These are phyloP conservation scores for Brettanomyces bruxellensis DNA, from an alignment of 805 yeast genomes.

Conservation along the genomic window DNA sequence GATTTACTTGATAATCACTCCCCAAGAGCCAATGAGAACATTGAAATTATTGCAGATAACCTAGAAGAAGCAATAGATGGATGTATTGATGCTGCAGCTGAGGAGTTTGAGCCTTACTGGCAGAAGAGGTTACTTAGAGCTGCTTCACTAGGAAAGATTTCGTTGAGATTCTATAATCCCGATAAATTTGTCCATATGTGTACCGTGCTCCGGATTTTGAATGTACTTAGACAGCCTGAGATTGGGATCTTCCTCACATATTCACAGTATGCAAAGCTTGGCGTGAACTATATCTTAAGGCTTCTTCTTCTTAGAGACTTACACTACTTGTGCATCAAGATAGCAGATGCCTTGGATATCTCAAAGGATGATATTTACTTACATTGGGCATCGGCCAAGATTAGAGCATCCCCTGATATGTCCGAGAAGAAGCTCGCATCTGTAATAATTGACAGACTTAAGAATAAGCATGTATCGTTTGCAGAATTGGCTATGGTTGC, in stretches of 20 bases:
- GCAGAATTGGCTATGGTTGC: slow-evolving; percentile 56
- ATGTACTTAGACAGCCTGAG: slow-evolving; percentile 54
- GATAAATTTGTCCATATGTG: slow-evolving; percentile 56
- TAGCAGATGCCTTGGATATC: slow-evolving; percentile 41
- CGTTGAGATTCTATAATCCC: slow-evolving; percentile 45
- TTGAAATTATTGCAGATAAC: slow-evolving; percentile 41
- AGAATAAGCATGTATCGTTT: slow-evolving; percentile 38
- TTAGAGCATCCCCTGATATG: slow-evolving; percentile 41
- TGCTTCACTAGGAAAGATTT: slow-evolving; percentile 77
- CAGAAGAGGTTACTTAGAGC: slow-evolving; percentile 77
- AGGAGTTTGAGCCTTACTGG: slow-evolving; percentile 69
- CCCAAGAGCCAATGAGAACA: slow-evolving; percentile 74
- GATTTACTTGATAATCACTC: slow-evolving; percentile 57
- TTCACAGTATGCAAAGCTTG: slow-evolving; percentile 39
- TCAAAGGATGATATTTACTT: slow-evolving; percentile 49
- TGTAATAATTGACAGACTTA: slow-evolving; percentile 38
- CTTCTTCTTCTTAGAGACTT: slow-evolving; percentile 50
- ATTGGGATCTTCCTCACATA: slow-evolving; percentile 65
- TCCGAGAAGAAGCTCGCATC: slow-evolving; percentile 53
- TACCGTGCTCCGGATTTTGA: slow-evolving; percentile 55
- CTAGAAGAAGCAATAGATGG: slow-evolving; percentile 54
- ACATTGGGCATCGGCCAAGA: slow-evolving; percentile 75
- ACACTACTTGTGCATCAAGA: slow-evolving; percentile 54
- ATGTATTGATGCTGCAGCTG: slow-evolving; percentile 66
- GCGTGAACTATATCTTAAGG: slow-evolving; percentile 46